Percentiles rank a stretch among this genome's conserved stretches.
Conservation (phyloP, 371 early-diverging fungal genomes). For the Rhizopus delemar region DNA sequence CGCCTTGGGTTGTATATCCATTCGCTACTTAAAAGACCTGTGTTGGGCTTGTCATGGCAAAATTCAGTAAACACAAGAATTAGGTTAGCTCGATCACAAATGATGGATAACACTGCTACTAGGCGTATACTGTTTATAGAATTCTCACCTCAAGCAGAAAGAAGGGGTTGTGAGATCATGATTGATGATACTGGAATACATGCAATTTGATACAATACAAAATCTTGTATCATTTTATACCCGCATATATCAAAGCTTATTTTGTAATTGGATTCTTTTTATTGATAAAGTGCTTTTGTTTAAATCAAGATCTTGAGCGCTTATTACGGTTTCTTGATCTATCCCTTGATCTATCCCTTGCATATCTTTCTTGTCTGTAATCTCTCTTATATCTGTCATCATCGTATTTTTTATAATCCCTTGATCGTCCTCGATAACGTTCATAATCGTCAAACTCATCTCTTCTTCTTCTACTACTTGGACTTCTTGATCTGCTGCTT, state of each 20-base stretch:
- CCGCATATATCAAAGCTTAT: too few species aligned
- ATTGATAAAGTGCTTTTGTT: too few species aligned
- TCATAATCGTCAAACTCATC: constrained; percentile 45
- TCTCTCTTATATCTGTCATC: too few species aligned
- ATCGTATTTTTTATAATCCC: not conserved
- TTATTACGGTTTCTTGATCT: too few species aligned
- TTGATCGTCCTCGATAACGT: constrained; percentile 22
- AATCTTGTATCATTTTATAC: too few species aligned
- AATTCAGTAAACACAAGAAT: constrained; percentile 74
- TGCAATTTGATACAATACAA: constrained; percentile 20
- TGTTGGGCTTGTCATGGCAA: constrained; percentile 79
- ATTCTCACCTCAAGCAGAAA: constrained; percentile 34
- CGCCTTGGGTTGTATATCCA: constrained; percentile 38
- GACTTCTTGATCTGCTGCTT: constrained; percentile 17
- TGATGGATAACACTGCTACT: constrained; percentile 28
- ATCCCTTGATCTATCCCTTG: too few species aligned
- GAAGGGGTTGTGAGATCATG: constrained; percentile 38
- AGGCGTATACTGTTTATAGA: constrained; percentile 47
- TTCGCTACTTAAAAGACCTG: constrained; percentile 60
- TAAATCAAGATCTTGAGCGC: too few species aligned
- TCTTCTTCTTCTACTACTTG: constrained; percentile 7
- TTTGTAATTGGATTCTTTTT: too few species aligned
- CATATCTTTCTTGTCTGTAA: too few species aligned
- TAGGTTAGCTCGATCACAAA: constrained; percentile 51
- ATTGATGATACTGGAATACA: constrained; percentile 36